phyloP scores from a whole-genome alignment of 1,284 basidiomycete species.

The Trametes pubescens region DNA sequence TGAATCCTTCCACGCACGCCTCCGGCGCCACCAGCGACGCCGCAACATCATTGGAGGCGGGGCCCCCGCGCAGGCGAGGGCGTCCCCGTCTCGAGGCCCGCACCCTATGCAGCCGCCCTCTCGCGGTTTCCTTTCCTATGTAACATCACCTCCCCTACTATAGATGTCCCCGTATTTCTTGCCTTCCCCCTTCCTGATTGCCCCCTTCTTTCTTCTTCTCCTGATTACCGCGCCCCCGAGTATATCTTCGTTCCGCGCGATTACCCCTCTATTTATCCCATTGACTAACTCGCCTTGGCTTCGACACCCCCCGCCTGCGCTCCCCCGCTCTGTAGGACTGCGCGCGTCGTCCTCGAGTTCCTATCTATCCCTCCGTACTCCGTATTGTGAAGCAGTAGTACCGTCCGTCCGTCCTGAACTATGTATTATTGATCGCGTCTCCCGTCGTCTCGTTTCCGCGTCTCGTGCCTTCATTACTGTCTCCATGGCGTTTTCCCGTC shows the following conservation, averaged over 20 bases:
- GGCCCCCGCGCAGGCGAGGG: conserved; percentile 23
- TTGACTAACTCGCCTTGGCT: conserved; percentile 31
- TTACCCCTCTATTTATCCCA: conserved; percentile 30
- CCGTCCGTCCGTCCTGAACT: conserved; percentile 9
- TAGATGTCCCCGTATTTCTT: conserved; percentile 26
- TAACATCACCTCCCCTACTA: conserved; percentile 25
- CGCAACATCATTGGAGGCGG: conserved; percentile 4
- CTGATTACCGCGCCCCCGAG: conserved; percentile 1
- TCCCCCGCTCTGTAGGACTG: not conserved
- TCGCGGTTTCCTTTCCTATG: conserved; percentile 11
- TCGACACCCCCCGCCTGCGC: conserved; percentile 6
- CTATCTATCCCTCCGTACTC: not conserved
- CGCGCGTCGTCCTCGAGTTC: not conserved
- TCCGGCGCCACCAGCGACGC: conserved; percentile 21
- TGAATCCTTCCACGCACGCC: conserved; percentile 15
- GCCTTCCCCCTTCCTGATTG: conserved; percentile 5
- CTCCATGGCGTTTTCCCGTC: conserved; percentile 26
- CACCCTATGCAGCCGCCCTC: conserved; percentile 23
- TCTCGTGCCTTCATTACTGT: conserved; percentile 18
- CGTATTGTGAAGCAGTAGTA: conserved; percentile 28
- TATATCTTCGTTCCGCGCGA: conserved; percentile 18
- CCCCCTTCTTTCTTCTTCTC: not conserved
- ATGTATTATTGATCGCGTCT: conserved; percentile 24
- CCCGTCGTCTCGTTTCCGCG: conserved; percentile 14
- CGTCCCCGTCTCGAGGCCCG: conserved; percentile 14